These are phyloP conservation scores for Aspergillus tamarii DNA, from an alignment of 2,329 filamentous ascomycete species.

Conservation along the genomic window DNA sequence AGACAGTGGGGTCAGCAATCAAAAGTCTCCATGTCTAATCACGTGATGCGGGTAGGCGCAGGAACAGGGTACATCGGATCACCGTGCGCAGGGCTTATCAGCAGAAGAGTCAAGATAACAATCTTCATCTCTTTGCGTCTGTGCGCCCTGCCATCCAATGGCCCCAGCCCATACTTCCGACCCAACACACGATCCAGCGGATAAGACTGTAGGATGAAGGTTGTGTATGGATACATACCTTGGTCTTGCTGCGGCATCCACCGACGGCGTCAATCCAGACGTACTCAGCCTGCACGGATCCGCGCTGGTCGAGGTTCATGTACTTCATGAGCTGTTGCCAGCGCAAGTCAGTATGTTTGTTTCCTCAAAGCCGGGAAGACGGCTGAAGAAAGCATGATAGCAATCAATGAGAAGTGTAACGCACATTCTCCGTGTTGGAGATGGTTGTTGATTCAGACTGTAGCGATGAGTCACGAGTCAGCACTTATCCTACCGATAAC, in stretches of 20 bases:
- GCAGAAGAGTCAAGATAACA: slow-evolving; percentile 15
- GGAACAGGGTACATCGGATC: slow-evolving; percentile 16
- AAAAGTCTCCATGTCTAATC: slow-evolving; percentile 8
- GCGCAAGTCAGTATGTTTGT: slow-evolving; percentile 45
- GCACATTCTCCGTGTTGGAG: slow-evolving; percentile 53
- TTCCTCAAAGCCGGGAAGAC: slow-evolving; percentile 33
- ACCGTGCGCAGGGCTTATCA: slow-evolving; percentile 35
- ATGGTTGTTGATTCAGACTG: slow-evolving; percentile 48
- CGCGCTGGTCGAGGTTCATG: slow-evolving; percentile 82
- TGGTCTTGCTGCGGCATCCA: slow-evolving; percentile 89
- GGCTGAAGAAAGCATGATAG: slow-evolving; percentile 32
- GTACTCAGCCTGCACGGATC: slow-evolving; percentile 89
- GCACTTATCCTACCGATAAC: background rate
- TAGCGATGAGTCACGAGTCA: slow-evolving; percentile 38
- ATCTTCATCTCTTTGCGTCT: background rate
- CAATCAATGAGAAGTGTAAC: slow-evolving; percentile 37
- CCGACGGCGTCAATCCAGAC: slow-evolving; percentile 90
- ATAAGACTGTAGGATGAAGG: slow-evolving; percentile 2
- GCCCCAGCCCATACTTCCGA: background rate
- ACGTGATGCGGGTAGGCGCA: slow-evolving; percentile 36
- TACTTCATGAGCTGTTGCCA: slow-evolving; percentile 81
- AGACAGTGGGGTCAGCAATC: slow-evolving; percentile 12
- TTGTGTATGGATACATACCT: slow-evolving; percentile 65
- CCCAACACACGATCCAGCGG: background rate
- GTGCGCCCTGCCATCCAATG: background rate